Conservation (phyloP, 2,329 filamentous ascomycete species). For the Torrubiellomyces zombiae region DNA sequence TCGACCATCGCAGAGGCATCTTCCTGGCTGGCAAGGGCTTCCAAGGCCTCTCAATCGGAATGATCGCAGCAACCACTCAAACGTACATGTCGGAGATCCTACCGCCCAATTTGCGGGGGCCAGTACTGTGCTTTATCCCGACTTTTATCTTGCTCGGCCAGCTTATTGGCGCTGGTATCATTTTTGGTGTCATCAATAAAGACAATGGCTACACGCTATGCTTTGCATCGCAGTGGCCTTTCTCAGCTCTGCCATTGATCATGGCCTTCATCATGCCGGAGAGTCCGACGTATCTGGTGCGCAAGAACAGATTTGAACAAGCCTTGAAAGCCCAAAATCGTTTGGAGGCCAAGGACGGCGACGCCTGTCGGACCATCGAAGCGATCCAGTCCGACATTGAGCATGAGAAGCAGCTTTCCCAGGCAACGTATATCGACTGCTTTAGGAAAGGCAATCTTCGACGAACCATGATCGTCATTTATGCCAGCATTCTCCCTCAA, state of each 20-base stretch:
- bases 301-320: constrained; percentile 19
- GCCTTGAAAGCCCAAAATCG: constrained; percentile 29
- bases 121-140: constrained; percentile 30
- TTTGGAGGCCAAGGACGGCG: constrained; percentile 24
- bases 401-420: constrained; percentile 15
- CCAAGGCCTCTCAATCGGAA: constrained; percentile 26
- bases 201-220: constrained; percentile 20
- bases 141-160: constrained; percentile 31
- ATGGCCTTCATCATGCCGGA: constrained; percentile 30
- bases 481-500: constrained; percentile 23
- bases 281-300: constrained; percentile 30
- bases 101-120: constrained; percentile 26
- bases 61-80: constrained; percentile 23
- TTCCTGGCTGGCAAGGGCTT: constrained; percentile 29
- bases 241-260: constrained; percentile 22
- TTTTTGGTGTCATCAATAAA: constrained; percentile 16
- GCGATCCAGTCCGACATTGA: constrained; percentile 31
- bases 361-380: constrained; percentile 22
- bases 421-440: constrained; percentile 22
- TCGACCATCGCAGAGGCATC: constrained; percentile 15
- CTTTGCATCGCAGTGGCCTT: constrained; percentile 27
- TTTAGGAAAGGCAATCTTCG: constrained; percentile 26
- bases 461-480: constrained; percentile 23
- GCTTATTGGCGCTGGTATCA: constrained; percentile 25
- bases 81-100: constrained; percentile 35